phyloP scores from a whole-genome alignment of 306 rosid species.

The Psophocarpus tetragonolobus region DNA sequence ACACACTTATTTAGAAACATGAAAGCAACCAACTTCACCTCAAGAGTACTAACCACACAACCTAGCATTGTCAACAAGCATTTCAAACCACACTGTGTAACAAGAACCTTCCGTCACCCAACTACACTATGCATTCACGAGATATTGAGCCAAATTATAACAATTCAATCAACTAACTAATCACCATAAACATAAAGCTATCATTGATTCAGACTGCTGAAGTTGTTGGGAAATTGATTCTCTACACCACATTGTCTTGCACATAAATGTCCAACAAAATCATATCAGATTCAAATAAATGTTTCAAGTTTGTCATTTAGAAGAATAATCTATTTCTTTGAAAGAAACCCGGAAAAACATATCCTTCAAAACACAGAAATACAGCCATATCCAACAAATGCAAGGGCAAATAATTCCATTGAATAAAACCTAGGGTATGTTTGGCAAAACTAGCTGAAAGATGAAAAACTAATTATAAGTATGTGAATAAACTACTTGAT shows the following conservation, averaged over 20 bases:
- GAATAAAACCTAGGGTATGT: not conserved
- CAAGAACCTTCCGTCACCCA: not conserved
- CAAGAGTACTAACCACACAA: not conserved
- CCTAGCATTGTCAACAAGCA: not conserved
- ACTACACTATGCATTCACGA: not conserved
- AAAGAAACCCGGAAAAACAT: not conserved
- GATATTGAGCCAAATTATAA: not conserved
- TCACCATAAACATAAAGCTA: not conserved
- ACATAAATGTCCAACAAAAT: not conserved
- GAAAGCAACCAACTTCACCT: not conserved
- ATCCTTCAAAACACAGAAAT: not conserved
- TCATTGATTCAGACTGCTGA: not conserved
- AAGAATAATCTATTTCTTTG: not conserved
- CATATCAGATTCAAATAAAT: not conserved
- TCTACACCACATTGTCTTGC: not conserved
- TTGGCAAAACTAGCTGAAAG: too few relatives aligned
- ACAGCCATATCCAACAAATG: not conserved
- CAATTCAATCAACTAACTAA: not conserved
- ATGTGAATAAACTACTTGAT: too few relatives aligned
- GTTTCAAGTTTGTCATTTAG: not conserved
- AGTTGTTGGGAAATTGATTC: not conserved
- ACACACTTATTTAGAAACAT: not conserved
- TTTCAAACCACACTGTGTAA: not conserved
- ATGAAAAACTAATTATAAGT: too few relatives aligned
- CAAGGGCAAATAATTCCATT: not conserved